Evolutionary conservation across 805 yeast species (phyloP), one percentile per base, ranked within the genome.

Genomic region (Saccharomyces paradoxus): DNA sequence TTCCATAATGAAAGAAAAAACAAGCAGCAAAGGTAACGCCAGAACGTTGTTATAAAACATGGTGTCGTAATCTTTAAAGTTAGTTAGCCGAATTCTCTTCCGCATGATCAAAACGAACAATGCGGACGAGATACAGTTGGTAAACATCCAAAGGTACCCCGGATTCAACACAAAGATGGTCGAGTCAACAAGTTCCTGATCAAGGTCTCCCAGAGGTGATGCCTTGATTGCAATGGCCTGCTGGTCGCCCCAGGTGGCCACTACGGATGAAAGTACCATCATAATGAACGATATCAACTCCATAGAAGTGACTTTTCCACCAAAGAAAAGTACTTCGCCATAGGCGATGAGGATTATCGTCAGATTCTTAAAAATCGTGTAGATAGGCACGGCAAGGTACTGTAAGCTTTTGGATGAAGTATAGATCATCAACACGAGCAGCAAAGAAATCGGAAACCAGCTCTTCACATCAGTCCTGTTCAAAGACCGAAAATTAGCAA

Each of bases 281-380:
- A 94, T 79, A 53, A 83, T 68, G 72, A 94, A 94, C 1, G 98
- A 87, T 46, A 89, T 85, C 60, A 94, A 77, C 49, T 96, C 90
- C 94, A 91, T 84, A 41, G 91, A 72, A 53, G 96, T 84, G 64
- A 92, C 97, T 58, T 78, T 74, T 60, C 97, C 97, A 58, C 97
- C 96, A 66, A 92, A 94, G 95, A 97, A 92, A 58, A 94, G 64
- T 37, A 92, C 97, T 76, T 94, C 99, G 77, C 98, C 98, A 71
- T 94, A 94, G 37, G 99, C 98, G 71, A 94, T 94, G 69, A 94
- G 77, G 62, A 94, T 92, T 69, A 94, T 94, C 58, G 99, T 92
- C 73, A 94, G 82, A 75, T 94, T 94, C 81, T 94, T 94, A 86
- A 94, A 94, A 64, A 94, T 92, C 60, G 99, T 94, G 80, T 90